phyloP scores from a whole-genome alignment of 108 stramenopile genomes.

The Asterionellopsis glacialis region DNA sequence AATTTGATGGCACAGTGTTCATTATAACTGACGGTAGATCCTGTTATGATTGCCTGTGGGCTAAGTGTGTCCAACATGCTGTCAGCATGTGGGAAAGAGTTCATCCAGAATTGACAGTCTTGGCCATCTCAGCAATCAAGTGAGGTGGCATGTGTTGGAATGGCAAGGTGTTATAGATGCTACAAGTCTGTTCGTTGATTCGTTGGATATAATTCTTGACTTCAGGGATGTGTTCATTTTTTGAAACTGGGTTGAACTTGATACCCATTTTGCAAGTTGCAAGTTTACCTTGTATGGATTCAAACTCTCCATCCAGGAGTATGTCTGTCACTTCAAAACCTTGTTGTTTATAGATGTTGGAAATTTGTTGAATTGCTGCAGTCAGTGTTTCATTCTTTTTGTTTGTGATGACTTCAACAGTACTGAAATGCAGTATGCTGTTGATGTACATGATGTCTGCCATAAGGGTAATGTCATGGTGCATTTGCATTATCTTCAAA shows the following conservation, averaged over 20 bases:
- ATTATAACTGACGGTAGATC: conserved; percentile 1
- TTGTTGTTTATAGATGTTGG: conserved; percentile 2
- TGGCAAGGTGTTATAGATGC: conserved; percentile 12
- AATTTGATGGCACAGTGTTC: conserved; percentile 21
- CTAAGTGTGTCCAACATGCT: conserved; percentile 14
- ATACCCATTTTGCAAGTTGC: neutral
- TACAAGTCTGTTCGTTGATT: conserved; percentile 28
- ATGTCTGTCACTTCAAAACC: conserved; percentile 8
- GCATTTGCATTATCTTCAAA: conserved; percentile 10
- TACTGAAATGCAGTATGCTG: conserved; percentile 27
- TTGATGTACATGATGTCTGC: conserved; percentile 43
- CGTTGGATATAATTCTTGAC: conserved; percentile 16
- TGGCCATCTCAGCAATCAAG: conserved; percentile 23
- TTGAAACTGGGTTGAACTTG: conserved; percentile 17
- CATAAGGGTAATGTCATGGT: conserved; percentile 14
- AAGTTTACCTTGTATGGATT: conserved; percentile 1
- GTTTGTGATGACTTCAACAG: conserved; percentile 1
- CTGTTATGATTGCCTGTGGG: conserved; percentile 13
- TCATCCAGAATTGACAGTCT: conserved; percentile 19
- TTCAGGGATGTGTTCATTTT: conserved; percentile 24
- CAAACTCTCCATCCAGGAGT: conserved; percentile 13
- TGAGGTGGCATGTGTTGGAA: conserved; percentile 10
- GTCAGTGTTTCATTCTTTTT: neutral
- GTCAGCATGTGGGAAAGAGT: neutral
- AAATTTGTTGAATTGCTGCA: neutral